Percentiles rank a stretch among this genome's conserved stretches.
Conservation (phyloP, 345 rosid species). For the Acer yangbiense region DNA sequence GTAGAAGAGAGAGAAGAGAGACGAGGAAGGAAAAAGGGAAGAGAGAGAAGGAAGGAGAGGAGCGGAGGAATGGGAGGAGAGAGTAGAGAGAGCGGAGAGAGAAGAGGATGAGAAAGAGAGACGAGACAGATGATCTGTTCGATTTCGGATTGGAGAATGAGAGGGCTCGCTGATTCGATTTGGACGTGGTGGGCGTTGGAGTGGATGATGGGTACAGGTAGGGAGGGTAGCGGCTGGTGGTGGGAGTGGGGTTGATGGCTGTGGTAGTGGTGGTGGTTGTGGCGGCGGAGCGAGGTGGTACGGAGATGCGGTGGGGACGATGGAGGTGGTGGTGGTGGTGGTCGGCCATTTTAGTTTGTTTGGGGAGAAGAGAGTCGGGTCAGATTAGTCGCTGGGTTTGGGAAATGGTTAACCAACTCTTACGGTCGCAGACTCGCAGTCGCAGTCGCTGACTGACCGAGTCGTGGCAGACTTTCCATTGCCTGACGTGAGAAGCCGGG, state of each 20-base stretch:
- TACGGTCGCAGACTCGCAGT: background rate
- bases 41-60: slow-evolving; percentile 55
- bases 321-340: slow-evolving; percentile 56
- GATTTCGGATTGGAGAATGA: slow-evolving; percentile 29
- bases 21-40: slow-evolving; percentile 50
- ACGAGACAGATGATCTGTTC: slow-evolving; percentile 43
- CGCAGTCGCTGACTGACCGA: background rate
- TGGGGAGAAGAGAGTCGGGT: background rate
- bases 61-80: slow-evolving; percentile 61
- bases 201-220: slow-evolving; percentile 43
- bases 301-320: slow-evolving; percentile 70
- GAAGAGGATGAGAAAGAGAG: slow-evolving; percentile 54
- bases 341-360: slow-evolving; percentile 49
- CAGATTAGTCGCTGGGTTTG: background rate
- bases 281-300: slow-evolving; percentile 42
- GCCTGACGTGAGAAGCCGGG: background rate
- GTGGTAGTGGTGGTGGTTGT: slow-evolving; percentile 16
- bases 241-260: slow-evolving; percentile 14
- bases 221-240: slow-evolving; percentile 34
- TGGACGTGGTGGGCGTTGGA: slow-evolving; percentile 78
- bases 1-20: slow-evolving; percentile 44
- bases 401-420: background rate
- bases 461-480: background rate
- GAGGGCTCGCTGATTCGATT: slow-evolving; percentile 44
- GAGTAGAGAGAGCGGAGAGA: slow-evolving; percentile 58